These are phyloP conservation scores for Arabidopsis thaliana DNA, from an alignment of 345 rosid species.

Conservation along the genomic window DNA sequence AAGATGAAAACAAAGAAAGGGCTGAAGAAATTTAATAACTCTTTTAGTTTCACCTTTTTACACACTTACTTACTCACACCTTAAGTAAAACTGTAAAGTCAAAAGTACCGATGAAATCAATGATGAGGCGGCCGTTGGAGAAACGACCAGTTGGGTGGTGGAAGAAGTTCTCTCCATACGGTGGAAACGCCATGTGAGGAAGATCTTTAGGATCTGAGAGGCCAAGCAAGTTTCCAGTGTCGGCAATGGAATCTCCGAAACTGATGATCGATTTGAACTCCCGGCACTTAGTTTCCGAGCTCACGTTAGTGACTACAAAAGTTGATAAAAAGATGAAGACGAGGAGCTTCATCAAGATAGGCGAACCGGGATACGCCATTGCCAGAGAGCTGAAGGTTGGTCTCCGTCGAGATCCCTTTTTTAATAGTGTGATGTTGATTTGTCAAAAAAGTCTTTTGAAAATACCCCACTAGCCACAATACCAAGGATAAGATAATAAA, in stretches of 20 bases:
- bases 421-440: too few species aligned
- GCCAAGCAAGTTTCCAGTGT: constrained; percentile 52
- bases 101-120: constrained; percentile 55
- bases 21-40: neutral
- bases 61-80: neutral
- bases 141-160: constrained; percentile 53
- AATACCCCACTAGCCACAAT: too few species aligned
- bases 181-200: constrained; percentile 43
- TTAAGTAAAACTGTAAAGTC: neutral
- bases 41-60: neutral
- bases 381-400: neutral
- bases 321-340: neutral
- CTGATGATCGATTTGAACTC: constrained; percentile 50
- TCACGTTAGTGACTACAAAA: constrained; percentile 7
- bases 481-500: too few species aligned
- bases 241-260: constrained; percentile 64
- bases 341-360: neutral
- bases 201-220: constrained; percentile 21
- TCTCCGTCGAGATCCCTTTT: too few species aligned
- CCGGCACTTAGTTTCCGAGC: constrained; percentile 12
- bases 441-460: too few species aligned
- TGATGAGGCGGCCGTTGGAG: constrained; percentile 57
- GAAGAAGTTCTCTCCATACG: constrained; percentile 58
- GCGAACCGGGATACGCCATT: neutral
- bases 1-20: neutral